These are phyloP conservation scores for Alternaria hordeiaustralica DNA, from an alignment of 2,329 filamentous ascomycete genomes.

Conservation along the genomic window DNA sequence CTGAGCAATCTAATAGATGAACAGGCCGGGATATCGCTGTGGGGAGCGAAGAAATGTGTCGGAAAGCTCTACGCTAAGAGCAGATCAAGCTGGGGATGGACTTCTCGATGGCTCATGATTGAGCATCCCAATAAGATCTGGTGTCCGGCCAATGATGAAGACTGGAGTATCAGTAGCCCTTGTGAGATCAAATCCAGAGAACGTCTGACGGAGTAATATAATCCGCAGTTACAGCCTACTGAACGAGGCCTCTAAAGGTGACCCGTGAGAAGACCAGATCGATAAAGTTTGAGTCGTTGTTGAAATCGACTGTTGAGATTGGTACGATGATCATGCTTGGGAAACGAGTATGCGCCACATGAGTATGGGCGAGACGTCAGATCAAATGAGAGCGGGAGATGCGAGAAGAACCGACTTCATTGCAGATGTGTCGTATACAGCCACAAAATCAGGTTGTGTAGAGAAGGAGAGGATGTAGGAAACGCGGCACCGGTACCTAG, in stretches of 20 bases:
- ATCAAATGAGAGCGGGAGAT: background rate
- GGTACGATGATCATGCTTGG: background rate
- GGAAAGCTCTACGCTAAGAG: background rate
- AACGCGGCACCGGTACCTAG: background rate
- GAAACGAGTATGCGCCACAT: background rate
- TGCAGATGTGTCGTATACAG: background rate
- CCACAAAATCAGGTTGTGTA: background rate
- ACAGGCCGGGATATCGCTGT: background rate
- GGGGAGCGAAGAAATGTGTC: background rate
- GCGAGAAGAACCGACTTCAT: background rate
- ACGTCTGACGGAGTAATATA: background rate
- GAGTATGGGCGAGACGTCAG: background rate
- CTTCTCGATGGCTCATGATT: background rate
- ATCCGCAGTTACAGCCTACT: background rate
- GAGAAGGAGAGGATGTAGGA: background rate
- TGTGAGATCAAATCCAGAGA: background rate
- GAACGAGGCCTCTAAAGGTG: background rate
- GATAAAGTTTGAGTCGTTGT: background rate
- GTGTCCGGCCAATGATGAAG: background rate
- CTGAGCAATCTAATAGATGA: constrained; percentile 6
- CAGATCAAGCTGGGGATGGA: background rate
- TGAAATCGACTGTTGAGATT: background rate
- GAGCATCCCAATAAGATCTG: background rate
- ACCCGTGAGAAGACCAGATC: background rate
- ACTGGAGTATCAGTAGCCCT: background rate